Base-by-base conservation (phyloP, 176 grass and related monocot genomes). In the Aegilops sharonensis region DNA sequence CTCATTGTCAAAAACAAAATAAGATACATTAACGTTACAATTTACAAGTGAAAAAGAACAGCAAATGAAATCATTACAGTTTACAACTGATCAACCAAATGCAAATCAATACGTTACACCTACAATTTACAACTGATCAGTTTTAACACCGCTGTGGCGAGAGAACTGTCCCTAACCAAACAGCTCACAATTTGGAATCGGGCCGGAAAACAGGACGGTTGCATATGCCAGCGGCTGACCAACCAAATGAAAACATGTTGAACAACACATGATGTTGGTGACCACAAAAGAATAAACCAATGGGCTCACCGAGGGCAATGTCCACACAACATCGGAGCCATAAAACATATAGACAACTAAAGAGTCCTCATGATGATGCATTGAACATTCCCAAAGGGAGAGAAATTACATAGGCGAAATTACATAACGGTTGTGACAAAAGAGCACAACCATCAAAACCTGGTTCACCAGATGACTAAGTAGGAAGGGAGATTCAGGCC, bases 391-490 rank as follows among this genome's bases (percentile, higher is more conserved):
- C 5, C 17, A 32, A 14, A 10, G 10, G 23, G 34, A 34, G 14
- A 79, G 6, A 75, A 74, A 25, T 45, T 87, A 83, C 74, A 91
- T 69, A 7, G 10, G 32, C 10, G 3, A 31, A 56, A 79, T 73
- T 32, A 65, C 84, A 61, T 15, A 67, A 17, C 3, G 0, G n/a
- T 56, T 75, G 2, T 9, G 37, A 42, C 64, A 59, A 54, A 64
- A 9, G 29, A 68, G 20, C 47, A 68, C 43, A 84, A 37, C 35
- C 59, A 79, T 9, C 27, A 76, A 59, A 87, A 80, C 15, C 68
- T 75, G 5, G 23, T 60, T 52, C 43, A 69, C 80, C 60, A 60
- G 57, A 45, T 83, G 62, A 81, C 21, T 72, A 79, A 34, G 31
- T 34, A 63, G 23, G 9, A 56, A 14, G 13, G 45, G 2, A 79